phyloP scores from a whole-genome alignment of 129 eudicot genomes.

The Kitagawia praeruptora region DNA sequence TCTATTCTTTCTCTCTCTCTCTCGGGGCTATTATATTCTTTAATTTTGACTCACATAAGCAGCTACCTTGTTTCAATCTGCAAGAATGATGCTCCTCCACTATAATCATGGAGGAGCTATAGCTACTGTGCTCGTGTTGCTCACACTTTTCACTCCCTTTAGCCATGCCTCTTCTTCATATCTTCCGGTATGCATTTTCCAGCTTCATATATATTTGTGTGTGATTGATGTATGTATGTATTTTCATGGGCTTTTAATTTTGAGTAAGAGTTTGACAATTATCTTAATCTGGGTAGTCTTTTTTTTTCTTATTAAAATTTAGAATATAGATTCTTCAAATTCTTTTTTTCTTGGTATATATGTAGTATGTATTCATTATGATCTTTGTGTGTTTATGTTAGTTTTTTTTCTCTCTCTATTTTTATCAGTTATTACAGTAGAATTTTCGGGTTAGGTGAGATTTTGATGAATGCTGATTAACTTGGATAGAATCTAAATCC shows the following conservation, averaged over 20 bases:
- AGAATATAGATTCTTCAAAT: background rate
- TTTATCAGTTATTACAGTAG: background rate
- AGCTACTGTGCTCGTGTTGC: conserved; percentile 33
- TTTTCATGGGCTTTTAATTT: background rate
- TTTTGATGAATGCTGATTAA: background rate
- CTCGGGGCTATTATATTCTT: background rate
- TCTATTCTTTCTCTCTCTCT: background rate
- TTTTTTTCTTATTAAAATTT: conserved; percentile 10
- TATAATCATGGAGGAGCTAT: conserved; percentile 30
- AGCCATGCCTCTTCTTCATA: conserved; percentile 43
- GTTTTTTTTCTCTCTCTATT: background rate
- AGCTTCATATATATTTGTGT: background rate
- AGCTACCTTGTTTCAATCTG: background rate
- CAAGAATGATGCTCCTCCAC: conserved; percentile 28
- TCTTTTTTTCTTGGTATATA: background rate
- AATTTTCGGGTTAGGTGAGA: background rate
- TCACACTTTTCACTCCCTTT: conserved; percentile 31
- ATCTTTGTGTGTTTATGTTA: background rate
- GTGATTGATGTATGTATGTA: background rate
- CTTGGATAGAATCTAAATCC: background rate
- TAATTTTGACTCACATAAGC: background rate
- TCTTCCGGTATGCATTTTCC: conserved; percentile 40
- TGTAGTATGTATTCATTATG: background rate
- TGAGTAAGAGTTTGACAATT: too few species aligned
- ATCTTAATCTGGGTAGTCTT: background rate